Conservation (phyloP, 2,329 filamentous ascomycete genomes). For the Teratosphaeria viscida region DNA sequence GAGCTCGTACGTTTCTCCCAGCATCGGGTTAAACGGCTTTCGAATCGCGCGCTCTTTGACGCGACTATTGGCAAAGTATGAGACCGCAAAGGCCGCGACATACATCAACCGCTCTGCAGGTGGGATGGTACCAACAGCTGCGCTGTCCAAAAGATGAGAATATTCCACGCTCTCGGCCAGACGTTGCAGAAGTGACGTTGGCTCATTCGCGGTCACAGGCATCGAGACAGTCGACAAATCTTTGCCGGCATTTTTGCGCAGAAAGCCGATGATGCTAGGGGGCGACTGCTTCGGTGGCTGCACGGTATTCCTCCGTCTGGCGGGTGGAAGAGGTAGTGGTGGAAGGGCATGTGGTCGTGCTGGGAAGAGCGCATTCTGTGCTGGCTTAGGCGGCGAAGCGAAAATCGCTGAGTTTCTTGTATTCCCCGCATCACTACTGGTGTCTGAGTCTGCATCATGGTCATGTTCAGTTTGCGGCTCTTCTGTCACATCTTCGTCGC, state of each 20-base stretch:
- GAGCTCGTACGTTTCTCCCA: constrained; percentile 91
- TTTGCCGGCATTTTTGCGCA: constrained; percentile 96
- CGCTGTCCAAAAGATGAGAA: constrained; percentile 68
- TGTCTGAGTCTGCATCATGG: constrained; percentile 49
- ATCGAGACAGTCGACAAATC: constrained; percentile 94
- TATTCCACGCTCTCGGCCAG: constrained; percentile 89
- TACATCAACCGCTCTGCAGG: constrained; percentile 64
- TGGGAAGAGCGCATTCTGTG: constrained; percentile 51
- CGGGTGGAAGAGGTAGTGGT: constrained; percentile 60
- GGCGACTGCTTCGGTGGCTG: constrained; percentile 65
- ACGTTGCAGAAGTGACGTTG: constrained; percentile 76
- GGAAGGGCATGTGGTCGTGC: constrained; percentile 61
- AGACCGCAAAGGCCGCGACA: constrained; percentile 83
- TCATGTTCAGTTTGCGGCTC: constrained; percentile 38
- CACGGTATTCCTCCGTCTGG: constrained; percentile 61
- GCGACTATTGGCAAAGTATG: constrained; percentile 68
- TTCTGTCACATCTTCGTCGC: constrained; percentile 53
- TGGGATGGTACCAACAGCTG: constrained; percentile 36
- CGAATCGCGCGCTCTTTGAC: constrained; percentile 85
- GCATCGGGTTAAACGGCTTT: constrained; percentile 94
- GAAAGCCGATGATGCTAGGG: constrained; percentile 83
- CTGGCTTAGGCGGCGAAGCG: constrained; percentile 9
- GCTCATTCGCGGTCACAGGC: constrained; percentile 95
- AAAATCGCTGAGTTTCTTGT: constrained; percentile 15
- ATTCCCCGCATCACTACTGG: constrained; percentile 49